Base-by-base conservation (phyloP, 2,329 filamentous ascomycete genomes). In the Colletotrichum gloeosporioides region DNA sequence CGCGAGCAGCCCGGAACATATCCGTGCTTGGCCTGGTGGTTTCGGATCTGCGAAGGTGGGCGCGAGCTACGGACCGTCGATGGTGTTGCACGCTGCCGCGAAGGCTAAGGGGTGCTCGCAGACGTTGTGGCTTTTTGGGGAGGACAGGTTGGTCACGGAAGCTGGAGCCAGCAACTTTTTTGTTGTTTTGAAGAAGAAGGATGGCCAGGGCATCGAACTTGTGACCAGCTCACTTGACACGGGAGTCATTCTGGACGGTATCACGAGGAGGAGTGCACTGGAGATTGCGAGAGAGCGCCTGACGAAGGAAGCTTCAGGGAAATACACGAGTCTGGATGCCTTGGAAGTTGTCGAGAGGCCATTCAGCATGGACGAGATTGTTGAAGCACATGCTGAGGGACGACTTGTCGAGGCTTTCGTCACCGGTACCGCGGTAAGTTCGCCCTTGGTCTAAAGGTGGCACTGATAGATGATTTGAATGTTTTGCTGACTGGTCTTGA, bases 161-260 rank as follows among this genome's bases (percentile, higher is more conserved):
- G 91, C 91, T 0, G 91, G 91, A 0, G 91, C 90, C 1, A 89
- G 87, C 68, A 93, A 93, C 80, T 92, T 93, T 83, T 93, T 93
- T 80, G 86, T 92, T 8, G 86, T 93, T 27, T 91, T 89, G 89
- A 82, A 82, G 59, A 87, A 68, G 31, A 29, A 71, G 68, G 55
- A 34, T 49, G 85, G 84, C 2, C 92, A 90, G 7, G 90, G 88
- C 79, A 81, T 90, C 27, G 90, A 97, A 87, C 89, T 98, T 34
- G 89, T 98, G 71, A 98, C 96, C 4, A 95, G 96, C 3, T 95
- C 95, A 9, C 86, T 98, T 65, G 94, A 94, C 71, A 95, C 95
- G 81, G 92, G 93, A 82, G 90, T 98, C 76, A 98, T 98, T 80
- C 89, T 98, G 4, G 94, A 96, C 77, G 96, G 96, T 78, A 93